Evolutionary conservation across 163 green algal genomes (phyloP).

Genomic region (Volvox carteri): DNA sequence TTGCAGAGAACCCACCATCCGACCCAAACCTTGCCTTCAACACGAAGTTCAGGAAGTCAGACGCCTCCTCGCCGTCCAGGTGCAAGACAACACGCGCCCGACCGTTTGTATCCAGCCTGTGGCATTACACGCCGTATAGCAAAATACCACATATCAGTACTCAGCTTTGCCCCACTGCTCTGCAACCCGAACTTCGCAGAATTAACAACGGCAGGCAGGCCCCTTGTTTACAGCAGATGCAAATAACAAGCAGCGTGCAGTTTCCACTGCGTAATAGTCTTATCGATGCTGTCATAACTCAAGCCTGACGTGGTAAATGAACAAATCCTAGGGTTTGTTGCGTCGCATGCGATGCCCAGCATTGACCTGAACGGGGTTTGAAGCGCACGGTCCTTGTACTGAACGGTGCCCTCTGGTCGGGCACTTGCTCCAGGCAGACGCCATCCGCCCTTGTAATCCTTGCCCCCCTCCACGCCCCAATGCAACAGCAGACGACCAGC

Average conservation of each 20-base stretch:
- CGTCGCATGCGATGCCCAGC: not conserved
- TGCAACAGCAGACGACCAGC: conserved; percentile 89
- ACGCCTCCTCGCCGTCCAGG: conserved; percentile 82
- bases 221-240: too few relatives aligned
- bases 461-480: conserved; percentile 93
- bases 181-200: too few relatives aligned
- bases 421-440: conserved; percentile 78
- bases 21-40: conserved; percentile 78
- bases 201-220: too few relatives aligned
- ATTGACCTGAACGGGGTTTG: conserved; percentile 89
- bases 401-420: conserved; percentile 86
- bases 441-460: conserved; percentile 92
- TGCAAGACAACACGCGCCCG: conserved; percentile 61
- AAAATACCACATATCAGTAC: too few relatives aligned
- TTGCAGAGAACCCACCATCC: too few relatives aligned
- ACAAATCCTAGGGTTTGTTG: conserved; percentile 28
- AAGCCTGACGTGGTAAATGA: too few relatives aligned
- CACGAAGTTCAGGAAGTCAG: conserved; percentile 95
- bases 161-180: too few relatives aligned
- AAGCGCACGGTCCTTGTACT: conserved; percentile 97
- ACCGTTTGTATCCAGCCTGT: conserved; percentile 43
- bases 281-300: too few relatives aligned
- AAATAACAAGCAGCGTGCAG: too few relatives aligned
- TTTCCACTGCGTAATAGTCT: too few relatives aligned
- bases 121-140: not conserved